A percentile compares a stretch with the other conserved stretches of the same genome.
phyloP scores from a whole-genome alignment of 2,329 filamentous ascomycete genomes.

The Orbilia ellipsospora region DNA sequence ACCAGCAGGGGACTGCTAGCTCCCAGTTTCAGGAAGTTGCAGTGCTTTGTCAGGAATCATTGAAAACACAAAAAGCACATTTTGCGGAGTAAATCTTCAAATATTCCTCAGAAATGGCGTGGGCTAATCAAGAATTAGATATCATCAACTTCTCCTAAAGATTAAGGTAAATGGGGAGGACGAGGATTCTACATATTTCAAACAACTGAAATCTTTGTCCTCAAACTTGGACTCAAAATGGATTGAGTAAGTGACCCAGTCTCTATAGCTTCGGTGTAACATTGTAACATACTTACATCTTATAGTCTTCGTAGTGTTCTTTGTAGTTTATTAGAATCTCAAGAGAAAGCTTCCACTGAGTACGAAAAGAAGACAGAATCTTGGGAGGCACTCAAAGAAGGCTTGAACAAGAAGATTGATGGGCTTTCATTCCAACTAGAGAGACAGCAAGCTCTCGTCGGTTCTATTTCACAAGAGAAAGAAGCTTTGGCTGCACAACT shows the following conservation, averaged over 20 bases:
- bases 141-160: constrained; percentile 9
- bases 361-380: constrained; percentile 21
- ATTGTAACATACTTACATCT: constrained; percentile 6
- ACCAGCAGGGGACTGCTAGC: constrained; percentile 2
- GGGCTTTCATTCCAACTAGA: constrained; percentile 1
- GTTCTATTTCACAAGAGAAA: constrained; percentile 11
- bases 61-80: constrained; percentile 28
- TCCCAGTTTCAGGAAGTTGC: background rate
- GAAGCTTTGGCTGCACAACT: background rate
- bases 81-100: constrained; percentile 11
- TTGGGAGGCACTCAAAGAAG: constrained; percentile 33
- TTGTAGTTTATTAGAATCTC: constrained; percentile 1
- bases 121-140: constrained; percentile 12
- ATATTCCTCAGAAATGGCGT: background rate
- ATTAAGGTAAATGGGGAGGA: constrained; percentile 15
- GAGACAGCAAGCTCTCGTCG: constrained; percentile 10
- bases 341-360: constrained; percentile 1
- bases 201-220: constrained; percentile 4
- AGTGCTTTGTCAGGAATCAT: background rate
- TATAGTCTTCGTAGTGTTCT: constrained; percentile 20
- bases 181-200: constrained; percentile 32
- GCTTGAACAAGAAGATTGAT: constrained; percentile 9
- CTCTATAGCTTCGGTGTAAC: background rate
- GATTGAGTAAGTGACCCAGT: constrained; percentile 20
- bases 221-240: constrained; percentile 16